phyloP scores from a whole-genome alignment of 2,329 filamentous ascomycete genomes.

The Pseudogymnoascus sp. region DNA sequence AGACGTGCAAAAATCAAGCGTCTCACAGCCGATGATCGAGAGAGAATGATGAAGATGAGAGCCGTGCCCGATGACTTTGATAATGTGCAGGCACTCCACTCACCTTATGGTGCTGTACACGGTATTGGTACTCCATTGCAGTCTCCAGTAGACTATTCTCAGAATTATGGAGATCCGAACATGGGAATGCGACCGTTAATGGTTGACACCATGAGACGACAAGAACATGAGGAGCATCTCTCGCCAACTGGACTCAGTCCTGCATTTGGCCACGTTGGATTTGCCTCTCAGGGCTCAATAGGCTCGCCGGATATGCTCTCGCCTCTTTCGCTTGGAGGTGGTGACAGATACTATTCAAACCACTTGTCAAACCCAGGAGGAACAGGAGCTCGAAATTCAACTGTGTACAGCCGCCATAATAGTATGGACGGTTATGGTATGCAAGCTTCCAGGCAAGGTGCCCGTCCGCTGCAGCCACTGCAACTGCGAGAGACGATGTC shows the following conservation, averaged over 20 bases:
- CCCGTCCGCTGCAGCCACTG: slow-evolving; percentile 48
- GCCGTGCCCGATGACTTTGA: slow-evolving; percentile 64
- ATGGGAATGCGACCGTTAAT: slow-evolving; percentile 52
- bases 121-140: slow-evolving; percentile 27
- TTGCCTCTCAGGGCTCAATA: slow-evolving; percentile 45
- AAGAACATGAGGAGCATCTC: slow-evolving; percentile 55
- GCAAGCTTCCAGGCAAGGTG: slow-evolving; percentile 36
- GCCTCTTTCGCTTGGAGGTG: slow-evolving; percentile 46
- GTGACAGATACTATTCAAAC: slow-evolving; percentile 46
- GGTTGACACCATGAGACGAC: slow-evolving; percentile 53
- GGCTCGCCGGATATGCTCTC: slow-evolving; percentile 47
- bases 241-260: slow-evolving; percentile 60
- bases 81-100: slow-evolving; percentile 60
- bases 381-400: slow-evolving; percentile 40
- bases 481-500: slow-evolving; percentile 50
- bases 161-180: slow-evolving; percentile 50
- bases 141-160: slow-evolving; percentile 28
- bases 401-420: slow-evolving; percentile 43
- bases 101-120: slow-evolving; percentile 45
- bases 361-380: slow-evolving; percentile 41
- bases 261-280: slow-evolving; percentile 58
- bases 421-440: slow-evolving; percentile 40
- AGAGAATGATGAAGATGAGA: slow-evolving; percentile 64
- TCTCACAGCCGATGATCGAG: slow-evolving; percentile 59
- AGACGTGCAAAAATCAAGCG: slow-evolving; percentile 66